Base-by-base conservation (phyloP, 306 rosid genomes). In the Abrus precatorius region DNA sequence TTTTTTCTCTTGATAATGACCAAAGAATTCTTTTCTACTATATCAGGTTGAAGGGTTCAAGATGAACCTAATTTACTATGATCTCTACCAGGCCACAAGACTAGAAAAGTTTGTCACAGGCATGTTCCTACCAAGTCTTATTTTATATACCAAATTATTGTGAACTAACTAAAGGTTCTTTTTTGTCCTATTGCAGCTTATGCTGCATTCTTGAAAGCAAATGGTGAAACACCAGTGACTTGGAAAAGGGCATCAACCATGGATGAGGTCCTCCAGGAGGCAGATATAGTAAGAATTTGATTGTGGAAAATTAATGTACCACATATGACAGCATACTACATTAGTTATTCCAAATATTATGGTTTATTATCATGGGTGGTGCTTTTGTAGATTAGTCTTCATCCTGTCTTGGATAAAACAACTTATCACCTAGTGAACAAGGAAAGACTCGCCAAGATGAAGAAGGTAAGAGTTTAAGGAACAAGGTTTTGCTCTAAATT, bases 51-150 rank as follows among this genome's bases (percentile, higher is more conserved):
- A 96, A 90, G 99, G 99, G 79, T 96, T 96, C 94, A 93, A 96
- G 92, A 96, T 96, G 99, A 96, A 96, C 93, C 87, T 96, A 44
- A 92, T 96, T 69, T 96, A 96, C 92, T 96, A 34, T 14, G 99
- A 96, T 86, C 94, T 96, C 70, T 96, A 96, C 90, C 99, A 96
- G 78, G 14, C 99, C 45, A 92, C 98, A 10, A 83, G 97, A 55
- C 94, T 96, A 29, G 99, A 96, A 74, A 96, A 96, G 90, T 96
- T 96, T 66, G 97, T 96, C 50, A 86, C 98, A 88, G 99, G 99
- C 89, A 93, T 49, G 98, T 60, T 78, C 66, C 74, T 61, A 68
- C 79, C 56, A 79, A 52, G 54, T 33, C 11, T 5, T 72, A 67
- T 84, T 27, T 36, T 9, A 59, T 40, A 38, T 36, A 60, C 67